A percentile compares a stretch with the other conserved stretches of the same genome.
phyloP scores from a whole-genome alignment of 108 stramenopile species.

The Bacterosira constricta region DNA sequence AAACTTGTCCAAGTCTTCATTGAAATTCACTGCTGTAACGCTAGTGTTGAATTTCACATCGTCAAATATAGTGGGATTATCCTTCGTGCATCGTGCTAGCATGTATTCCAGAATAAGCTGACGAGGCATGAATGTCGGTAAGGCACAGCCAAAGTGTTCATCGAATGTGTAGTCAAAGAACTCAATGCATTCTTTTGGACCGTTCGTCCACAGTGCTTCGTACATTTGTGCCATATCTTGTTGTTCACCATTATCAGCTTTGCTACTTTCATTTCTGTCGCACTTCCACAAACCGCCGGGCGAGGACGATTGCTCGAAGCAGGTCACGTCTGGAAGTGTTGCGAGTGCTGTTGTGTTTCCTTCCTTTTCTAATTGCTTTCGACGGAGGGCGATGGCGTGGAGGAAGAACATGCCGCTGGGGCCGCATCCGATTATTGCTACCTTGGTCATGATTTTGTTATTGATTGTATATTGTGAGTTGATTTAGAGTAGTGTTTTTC shows the following conservation, averaged over 20 bases:
- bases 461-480: no score
- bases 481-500: no score
- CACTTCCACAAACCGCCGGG: constrained; percentile 55
- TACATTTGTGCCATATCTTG: no score
- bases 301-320: constrained; percentile 36
- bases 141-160: constrained; percentile 54
- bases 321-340: constrained; percentile 22
- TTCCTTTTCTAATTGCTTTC: constrained; percentile 5
- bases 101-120: constrained; percentile 54
- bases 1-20: constrained; percentile 30
- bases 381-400: constrained; percentile 48
- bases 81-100: constrained; percentile 42
- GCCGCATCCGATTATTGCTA: constrained; percentile 59
- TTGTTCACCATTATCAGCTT: not conserved
- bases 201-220: constrained; percentile 64
- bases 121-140: constrained; percentile 56
- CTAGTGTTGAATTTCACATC: constrained; percentile 49
- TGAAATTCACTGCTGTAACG: constrained; percentile 39
- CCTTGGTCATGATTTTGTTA: no score
- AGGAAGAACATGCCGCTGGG: constrained; percentile 66
- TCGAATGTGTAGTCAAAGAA: constrained; percentile 68
- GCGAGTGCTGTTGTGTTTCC: constrained; percentile 2
- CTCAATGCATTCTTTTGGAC: constrained; percentile 50
- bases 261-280: not conserved
- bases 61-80: constrained; percentile 56